These are phyloP conservation scores for Paecilomyces niveus DNA, from an alignment of 2,329 filamentous ascomycete genomes.

Conservation along the genomic window DNA sequence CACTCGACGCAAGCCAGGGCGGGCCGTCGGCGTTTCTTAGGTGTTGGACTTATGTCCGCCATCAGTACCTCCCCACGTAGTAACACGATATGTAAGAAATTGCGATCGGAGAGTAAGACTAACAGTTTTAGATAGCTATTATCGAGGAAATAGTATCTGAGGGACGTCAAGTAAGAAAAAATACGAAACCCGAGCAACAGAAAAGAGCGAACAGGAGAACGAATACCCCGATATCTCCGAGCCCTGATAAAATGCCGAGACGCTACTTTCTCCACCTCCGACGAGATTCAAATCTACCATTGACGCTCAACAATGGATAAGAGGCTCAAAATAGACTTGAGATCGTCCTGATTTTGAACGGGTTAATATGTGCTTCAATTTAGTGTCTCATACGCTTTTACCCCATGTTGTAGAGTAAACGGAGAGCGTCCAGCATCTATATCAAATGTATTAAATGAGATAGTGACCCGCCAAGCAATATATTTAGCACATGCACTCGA, in stretches of 20 bases:
- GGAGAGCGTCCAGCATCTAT: too few relatives aligned
- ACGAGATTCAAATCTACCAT: too few relatives aligned
- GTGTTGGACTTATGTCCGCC: neutral
- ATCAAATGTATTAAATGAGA: too few relatives aligned
- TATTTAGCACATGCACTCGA: too few relatives aligned
- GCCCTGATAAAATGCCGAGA: neutral
- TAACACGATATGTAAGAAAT: neutral
- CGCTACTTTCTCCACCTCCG: neutral
- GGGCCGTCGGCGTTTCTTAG: neutral
- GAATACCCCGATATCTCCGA: neutral
- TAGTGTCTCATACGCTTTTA: too few relatives aligned
- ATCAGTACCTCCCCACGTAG: neutral
- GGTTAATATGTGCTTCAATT: too few relatives aligned
- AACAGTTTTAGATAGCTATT: neutral
- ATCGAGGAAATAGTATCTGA: neutral
- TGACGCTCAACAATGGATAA: too few relatives aligned
- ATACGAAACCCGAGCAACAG: neutral
- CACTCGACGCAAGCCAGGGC: neutral
- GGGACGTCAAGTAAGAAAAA: neutral
- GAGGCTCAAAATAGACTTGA: too few relatives aligned
- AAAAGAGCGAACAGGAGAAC: neutral
- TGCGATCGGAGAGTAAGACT: neutral
- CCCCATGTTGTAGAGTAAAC: too few relatives aligned
- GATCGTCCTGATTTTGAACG: too few relatives aligned
- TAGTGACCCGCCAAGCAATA: too few relatives aligned